A percentile compares a stretch with the other conserved stretches of the same genome.
These are phyloP conservation scores for Emergomyces pasteurianus DNA, from an alignment of 2,329 filamentous ascomycete genomes.

Conservation along the genomic window DNA sequence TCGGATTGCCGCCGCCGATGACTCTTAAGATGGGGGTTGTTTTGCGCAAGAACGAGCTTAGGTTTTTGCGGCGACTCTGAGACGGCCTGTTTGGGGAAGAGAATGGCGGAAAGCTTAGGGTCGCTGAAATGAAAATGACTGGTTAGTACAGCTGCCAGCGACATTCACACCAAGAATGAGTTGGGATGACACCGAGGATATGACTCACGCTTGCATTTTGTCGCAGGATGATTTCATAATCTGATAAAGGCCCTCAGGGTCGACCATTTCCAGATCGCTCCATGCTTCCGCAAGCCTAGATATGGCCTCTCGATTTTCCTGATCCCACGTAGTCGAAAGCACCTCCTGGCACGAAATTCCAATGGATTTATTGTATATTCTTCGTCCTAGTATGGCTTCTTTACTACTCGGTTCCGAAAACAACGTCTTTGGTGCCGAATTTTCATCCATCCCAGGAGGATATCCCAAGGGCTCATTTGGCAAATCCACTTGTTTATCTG, in stretches of 20 bases:
- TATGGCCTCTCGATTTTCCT: constrained; percentile 70
- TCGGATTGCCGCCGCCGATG: constrained; percentile 54
- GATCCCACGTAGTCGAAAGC: constrained; percentile 61
- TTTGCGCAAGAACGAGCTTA: constrained; percentile 66
- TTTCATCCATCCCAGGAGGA: constrained; percentile 27
- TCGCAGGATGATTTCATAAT: constrained; percentile 67
- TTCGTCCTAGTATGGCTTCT: constrained; percentile 69
- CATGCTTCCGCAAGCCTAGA: constrained; percentile 77
- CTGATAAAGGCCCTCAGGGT: constrained; percentile 83
- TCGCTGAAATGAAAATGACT: constrained; percentile 16
- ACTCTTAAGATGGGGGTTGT: constrained; percentile 74
- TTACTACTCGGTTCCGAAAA: constrained; percentile 43
- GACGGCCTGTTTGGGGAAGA: constrained; percentile 21
- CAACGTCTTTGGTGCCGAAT: constrained; percentile 25
- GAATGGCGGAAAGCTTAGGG: constrained; percentile 12
- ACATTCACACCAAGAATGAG: neutral
- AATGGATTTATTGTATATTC: constrained; percentile 68
- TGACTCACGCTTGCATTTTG: constrained; percentile 44
- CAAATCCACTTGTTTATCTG: constrained; percentile 45
- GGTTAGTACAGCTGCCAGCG: neutral
- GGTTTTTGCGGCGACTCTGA: constrained; percentile 35
- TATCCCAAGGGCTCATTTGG: constrained; percentile 16
- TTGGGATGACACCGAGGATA: too few relatives aligned
- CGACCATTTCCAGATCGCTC: constrained; percentile 68
- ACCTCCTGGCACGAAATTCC: constrained; percentile 77